A percentile compares a stretch with the other conserved stretches of the same genome.
Conservation (phyloP, 495 filamentous ascomycete species). For the Xylaria sp. region DNA sequence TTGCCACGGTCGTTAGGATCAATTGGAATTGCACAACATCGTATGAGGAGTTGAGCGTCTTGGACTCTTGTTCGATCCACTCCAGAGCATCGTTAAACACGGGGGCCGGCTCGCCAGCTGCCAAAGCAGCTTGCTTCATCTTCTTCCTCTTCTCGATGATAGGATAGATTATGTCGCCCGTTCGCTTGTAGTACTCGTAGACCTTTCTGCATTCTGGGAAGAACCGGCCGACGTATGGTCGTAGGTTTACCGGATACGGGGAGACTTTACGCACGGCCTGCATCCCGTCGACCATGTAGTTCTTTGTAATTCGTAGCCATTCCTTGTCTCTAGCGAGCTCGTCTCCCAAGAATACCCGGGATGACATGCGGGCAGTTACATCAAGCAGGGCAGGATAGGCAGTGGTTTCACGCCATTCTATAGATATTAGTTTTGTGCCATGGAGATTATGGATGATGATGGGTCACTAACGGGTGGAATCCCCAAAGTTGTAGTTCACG, state of each 20-base stretch:
- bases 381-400: conserved; percentile 33
- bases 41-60: conserved; percentile 29
- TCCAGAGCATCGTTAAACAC: conserved; percentile 45
- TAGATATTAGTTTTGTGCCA: neutral
- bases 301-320: conserved; percentile 51
- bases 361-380: conserved; percentile 52
- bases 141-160: conserved; percentile 39
- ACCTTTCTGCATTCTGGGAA: conserved; percentile 40
- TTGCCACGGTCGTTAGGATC: conserved; percentile 36
- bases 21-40: conserved; percentile 42
- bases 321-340: conserved; percentile 52
- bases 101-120: conserved; percentile 23
- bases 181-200: conserved; percentile 32
- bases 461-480: conserved; percentile 22
- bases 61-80: conserved; percentile 44
- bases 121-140: conserved; percentile 29
- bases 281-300: conserved; percentile 47
- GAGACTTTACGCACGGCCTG: conserved; percentile 41
- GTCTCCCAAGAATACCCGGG: conserved; percentile 56
- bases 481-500: conserved; percentile 42
- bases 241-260: conserved; percentile 42
- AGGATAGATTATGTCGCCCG: conserved; percentile 36
- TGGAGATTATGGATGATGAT: neutral
- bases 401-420: conserved; percentile 40
- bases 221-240: conserved; percentile 45